phyloP scores from a whole-genome alignment of 2,329 filamentous ascomycete genomes.

The Didymellaceae sp. region DNA sequence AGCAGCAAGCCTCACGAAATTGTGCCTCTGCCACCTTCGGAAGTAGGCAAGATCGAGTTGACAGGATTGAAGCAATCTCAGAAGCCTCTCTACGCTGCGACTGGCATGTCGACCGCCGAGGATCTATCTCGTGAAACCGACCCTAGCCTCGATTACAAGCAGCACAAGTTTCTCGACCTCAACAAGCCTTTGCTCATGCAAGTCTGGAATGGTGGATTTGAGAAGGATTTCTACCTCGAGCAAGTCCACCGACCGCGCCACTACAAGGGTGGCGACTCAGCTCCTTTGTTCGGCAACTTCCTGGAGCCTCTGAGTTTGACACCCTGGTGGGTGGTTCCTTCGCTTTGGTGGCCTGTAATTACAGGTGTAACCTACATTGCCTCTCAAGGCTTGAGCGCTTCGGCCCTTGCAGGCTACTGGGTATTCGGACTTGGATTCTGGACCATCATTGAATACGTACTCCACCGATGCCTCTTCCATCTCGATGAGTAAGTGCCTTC shows the following conservation, averaged over 20 bases:
- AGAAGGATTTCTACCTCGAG: conserved; percentile 94
- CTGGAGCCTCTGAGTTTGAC: conserved; percentile 97
- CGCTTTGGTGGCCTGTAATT: conserved; percentile 82
- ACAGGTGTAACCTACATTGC: conserved; percentile 74
- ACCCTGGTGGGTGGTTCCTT: conserved; percentile 89
- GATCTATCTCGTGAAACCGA: conserved; percentile 90
- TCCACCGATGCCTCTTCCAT: conserved; percentile 94
- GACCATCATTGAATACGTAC: conserved; percentile 85
- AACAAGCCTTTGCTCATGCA: conserved; percentile 84
- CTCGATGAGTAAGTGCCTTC: conserved; percentile 75
- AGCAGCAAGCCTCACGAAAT: conserved; percentile 58
- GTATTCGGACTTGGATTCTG: conserved; percentile 76
- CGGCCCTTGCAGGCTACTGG: conserved; percentile 67
- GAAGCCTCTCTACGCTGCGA: conserved; percentile 63
- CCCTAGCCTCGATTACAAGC: conserved; percentile 75
- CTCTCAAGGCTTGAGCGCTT: conserved; percentile 55
- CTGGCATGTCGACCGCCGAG: conserved; percentile 87
- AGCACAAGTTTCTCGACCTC: conserved; percentile 92
- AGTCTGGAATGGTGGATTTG: conserved; percentile 86
- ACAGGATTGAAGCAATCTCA: conserved; percentile 55
- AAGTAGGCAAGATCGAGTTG: conserved; percentile 57
- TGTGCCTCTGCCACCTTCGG: conserved; percentile 59
- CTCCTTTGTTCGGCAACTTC: conserved; percentile 96
- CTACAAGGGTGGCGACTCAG: conserved; percentile 91
- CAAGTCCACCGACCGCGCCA: conserved; percentile 95